Evolutionary conservation across 2,329 filamentous ascomycete genomes (phyloP), one percentile per base, ranked within the genome.

Genomic region (Stagonosporopsis tanaceti): DNA sequence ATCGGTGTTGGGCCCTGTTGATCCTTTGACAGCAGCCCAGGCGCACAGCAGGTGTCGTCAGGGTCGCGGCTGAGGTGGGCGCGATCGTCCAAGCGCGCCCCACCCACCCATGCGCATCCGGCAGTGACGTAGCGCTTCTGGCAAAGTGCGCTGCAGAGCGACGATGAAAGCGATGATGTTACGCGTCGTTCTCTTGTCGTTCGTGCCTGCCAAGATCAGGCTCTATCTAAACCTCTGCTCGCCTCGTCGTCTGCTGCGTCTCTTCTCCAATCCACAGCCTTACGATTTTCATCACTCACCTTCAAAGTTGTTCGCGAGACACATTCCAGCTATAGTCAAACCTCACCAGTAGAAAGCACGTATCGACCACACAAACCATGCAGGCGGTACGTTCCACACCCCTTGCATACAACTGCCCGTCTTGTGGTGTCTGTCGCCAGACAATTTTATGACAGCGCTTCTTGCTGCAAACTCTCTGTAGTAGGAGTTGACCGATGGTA

Each of bases 201-300:
- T 57, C 62, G 71, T 72, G 62, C 72, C 73, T 76, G 72, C 70
- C 69, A 73, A 69, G 69, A 28, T 57, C 45, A 61, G 50, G 50
- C 62, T 62, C 63, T 67, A 69, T 67, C 60, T 64, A 46, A 46
- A 47, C 30, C 51, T n/a, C 47, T 59, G 50, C 50, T 48, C 66
- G 44, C 57, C 46, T 48, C 45, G 54, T 65, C 57, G 60, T 47
- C 57, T 62, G 53, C 55, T 59, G 51, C 40, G 55, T 52, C 46
- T 37, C 41, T 46, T 47, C 50, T 30, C 46, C 50, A 44, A 47
- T 17, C 17, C 28, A 25, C 40, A 47, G 56, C 50, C 45, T 59
- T 37, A 17, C 55, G 8, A 47, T 11, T 30, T 17, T 14, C 34
- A 40, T 47, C 34, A 45, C 38, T 47, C 41, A 34, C 45, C 35